Evolutionary conservation across 345 rosid genomes (phyloP).

Genomic region (Rhodomyrtus tomentosa): DNA sequence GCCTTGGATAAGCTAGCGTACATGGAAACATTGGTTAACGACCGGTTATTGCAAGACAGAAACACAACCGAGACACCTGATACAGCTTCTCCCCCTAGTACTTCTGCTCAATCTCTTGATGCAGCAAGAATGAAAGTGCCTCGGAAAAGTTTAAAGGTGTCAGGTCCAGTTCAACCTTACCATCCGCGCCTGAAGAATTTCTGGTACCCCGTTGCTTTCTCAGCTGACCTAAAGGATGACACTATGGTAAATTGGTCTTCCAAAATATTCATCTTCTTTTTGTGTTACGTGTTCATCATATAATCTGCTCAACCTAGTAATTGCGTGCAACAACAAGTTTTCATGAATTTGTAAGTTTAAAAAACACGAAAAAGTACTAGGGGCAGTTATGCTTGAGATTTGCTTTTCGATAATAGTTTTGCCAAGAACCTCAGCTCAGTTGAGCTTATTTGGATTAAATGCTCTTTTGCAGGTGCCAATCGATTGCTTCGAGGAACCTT

Average conservation of each 20-base stretch:
- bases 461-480: conserved; percentile 58
- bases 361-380: background rate
- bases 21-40: conserved; percentile 85
- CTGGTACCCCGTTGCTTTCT: conserved; percentile 93
- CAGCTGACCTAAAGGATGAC: conserved; percentile 72
- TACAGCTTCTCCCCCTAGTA: conserved; percentile 33
- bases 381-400: background rate
- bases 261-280: background rate
- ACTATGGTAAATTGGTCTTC: conserved; percentile 50
- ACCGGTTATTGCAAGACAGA: conserved; percentile 61
- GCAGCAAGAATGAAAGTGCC: conserved; percentile 30
- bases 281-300: background rate
- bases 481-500: conserved; percentile 91
- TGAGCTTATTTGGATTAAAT: background rate
- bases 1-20: conserved; percentile 91
- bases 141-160: conserved; percentile 63
- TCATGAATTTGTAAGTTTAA: background rate
- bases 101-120: conserved; percentile 29
- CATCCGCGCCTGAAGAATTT: conserved; percentile 64
- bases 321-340: background rate
- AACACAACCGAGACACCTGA: conserved; percentile 27
- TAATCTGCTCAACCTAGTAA: background rate
- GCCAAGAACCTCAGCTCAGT: background rate
- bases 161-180: conserved; percentile 88
- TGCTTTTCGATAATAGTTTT: background rate